These are phyloP conservation scores for Polyplosphaeria fusca DNA, from an alignment of 495 filamentous ascomycete genomes.

Conservation along the genomic window DNA sequence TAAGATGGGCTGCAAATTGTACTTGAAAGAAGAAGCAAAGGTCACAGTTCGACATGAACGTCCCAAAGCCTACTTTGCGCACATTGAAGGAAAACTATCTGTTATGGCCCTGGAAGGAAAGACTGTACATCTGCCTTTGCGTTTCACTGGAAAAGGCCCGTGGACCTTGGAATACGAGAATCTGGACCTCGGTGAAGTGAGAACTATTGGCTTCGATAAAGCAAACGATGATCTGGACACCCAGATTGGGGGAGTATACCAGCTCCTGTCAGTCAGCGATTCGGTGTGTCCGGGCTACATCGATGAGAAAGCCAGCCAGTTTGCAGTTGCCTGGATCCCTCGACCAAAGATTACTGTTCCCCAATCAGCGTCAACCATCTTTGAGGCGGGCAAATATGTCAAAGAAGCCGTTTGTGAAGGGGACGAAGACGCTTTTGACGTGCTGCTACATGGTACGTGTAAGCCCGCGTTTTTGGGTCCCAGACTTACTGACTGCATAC, in stretches of 20 bases:
- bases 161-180: slow-evolving; percentile 69
- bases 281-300: slow-evolving; percentile 74
- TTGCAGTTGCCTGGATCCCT: slow-evolving; percentile 79
- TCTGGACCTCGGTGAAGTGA: slow-evolving; percentile 9
- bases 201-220: slow-evolving; percentile 45
- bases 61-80: slow-evolving; percentile 78
- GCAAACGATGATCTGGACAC: slow-evolving; percentile 71
- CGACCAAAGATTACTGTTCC: slow-evolving; percentile 69
- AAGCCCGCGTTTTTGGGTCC: not conserved
- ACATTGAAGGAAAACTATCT: slow-evolving; percentile 70
- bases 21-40: slow-evolving; percentile 73
- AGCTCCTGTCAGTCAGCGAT: slow-evolving; percentile 73
- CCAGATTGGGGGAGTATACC: slow-evolving; percentile 65
- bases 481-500: no score
- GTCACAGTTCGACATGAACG: slow-evolving; percentile 82
- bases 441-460: slow-evolving; percentile 67
- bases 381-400: slow-evolving; percentile 50
- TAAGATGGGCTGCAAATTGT: slow-evolving; percentile 76
- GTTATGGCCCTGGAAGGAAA: slow-evolving; percentile 73
- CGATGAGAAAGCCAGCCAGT: slow-evolving; percentile 65
- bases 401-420: slow-evolving; percentile 90
- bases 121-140: slow-evolving; percentile 68
- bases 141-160: slow-evolving; percentile 75
- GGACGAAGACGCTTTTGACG: slow-evolving; percentile 81
- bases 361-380: slow-evolving; percentile 53